Evolutionary conservation across 768 basidiomycete genomes (phyloP).

Genomic region (Basidioascus undulatus): DNA sequence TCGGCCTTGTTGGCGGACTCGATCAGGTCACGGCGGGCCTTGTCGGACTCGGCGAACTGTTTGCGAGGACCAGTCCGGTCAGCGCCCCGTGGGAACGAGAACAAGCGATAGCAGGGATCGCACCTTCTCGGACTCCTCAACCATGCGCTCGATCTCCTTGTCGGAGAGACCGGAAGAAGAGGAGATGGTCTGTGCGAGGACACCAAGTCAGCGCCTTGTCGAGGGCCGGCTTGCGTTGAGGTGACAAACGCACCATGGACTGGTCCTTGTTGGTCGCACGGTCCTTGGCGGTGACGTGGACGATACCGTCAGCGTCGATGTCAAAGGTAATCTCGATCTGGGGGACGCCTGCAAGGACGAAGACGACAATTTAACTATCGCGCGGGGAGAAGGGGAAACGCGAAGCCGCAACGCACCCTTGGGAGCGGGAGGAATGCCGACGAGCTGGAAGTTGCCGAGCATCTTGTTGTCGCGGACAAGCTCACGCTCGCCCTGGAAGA

Average conservation of each 20-base stretch:
- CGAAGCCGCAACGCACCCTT: no score
- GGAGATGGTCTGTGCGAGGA: slow-evolving; percentile 97
- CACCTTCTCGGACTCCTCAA: slow-evolving; percentile 62
- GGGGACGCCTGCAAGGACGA: slow-evolving; percentile 28
- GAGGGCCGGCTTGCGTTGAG: no score
- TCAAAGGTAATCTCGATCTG: slow-evolving; percentile 82
- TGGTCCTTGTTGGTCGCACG: slow-evolving; percentile 26
- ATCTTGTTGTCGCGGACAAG: slow-evolving; percentile 95
- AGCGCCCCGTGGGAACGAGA: neutral
- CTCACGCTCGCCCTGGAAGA: slow-evolving; percentile 93
- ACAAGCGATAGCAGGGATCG: no score
- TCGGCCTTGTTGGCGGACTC: slow-evolving; percentile 95
- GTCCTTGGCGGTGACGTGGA: slow-evolving; percentile 82
- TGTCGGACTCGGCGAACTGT: no score
- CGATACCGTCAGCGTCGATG: slow-evolving; percentile 76
- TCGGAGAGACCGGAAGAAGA: slow-evolving; percentile 90
- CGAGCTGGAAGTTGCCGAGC: slow-evolving; percentile 97
- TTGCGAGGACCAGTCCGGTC: no score
- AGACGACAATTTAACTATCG: neutral
- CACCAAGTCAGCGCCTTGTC: no score
- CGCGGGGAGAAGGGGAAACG: no score
- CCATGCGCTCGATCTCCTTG: slow-evolving; percentile 94
- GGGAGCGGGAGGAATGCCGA: slow-evolving; percentile 75
- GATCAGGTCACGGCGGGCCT: slow-evolving; percentile 60
- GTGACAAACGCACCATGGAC: slow-evolving; percentile 14